Base-by-base conservation (phyloP, 495 filamentous ascomycete genomes). In the Mytilinidion resinicola region DNA sequence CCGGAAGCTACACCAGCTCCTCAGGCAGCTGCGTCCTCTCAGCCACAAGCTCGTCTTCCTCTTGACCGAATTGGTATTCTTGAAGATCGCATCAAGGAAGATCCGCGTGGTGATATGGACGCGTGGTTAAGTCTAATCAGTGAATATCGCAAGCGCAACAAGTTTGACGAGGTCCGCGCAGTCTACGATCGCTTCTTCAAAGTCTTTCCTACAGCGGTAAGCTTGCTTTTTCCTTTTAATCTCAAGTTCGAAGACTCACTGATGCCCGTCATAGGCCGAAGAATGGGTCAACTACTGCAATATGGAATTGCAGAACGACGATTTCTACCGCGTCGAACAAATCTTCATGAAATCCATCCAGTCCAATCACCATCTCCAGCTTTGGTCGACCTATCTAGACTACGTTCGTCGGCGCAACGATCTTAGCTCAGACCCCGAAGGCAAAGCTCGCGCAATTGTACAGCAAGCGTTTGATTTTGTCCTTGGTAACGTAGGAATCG, bases 351-450 rank as follows among this genome's bases (percentile, higher is more conserved):
- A 80, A 53, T 88, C 82, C 43, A 81, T 98, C 43, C 72, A 87
- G 57, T 74, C 77, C 19, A 83, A 89, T 12, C 87, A 86, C 15
- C 86, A 90, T 70, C 83, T 96, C 34, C 80, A 85, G 51, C 82
- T 98, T 8, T 98, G 91, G 92, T 88, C 84, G 15, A 80, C 86
- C n/a, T 98, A 98, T 69, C 78, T 98, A 37, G 88, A 95, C 71
- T 96, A 97, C 70, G 84, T 97, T 59, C 91, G 95, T 52, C 89
- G 93, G 15, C 79, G 85, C 51, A 91, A 97, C 67, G 88, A 93
- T 59, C 74, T 96, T 43, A 83, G 80, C 5, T 92, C 83, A 58
- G 93, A 96, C 67, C 75, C 81, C n/a, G 77, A 79, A 37, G 90
- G 88, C 36, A 75, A 82, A 48, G 86, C 89, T 37, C 86, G 92